These are phyloP conservation scores for Rhizoclosmatium globosum DNA, from an alignment of 192 early-diverging fungal genomes.

Conservation along the genomic window DNA sequence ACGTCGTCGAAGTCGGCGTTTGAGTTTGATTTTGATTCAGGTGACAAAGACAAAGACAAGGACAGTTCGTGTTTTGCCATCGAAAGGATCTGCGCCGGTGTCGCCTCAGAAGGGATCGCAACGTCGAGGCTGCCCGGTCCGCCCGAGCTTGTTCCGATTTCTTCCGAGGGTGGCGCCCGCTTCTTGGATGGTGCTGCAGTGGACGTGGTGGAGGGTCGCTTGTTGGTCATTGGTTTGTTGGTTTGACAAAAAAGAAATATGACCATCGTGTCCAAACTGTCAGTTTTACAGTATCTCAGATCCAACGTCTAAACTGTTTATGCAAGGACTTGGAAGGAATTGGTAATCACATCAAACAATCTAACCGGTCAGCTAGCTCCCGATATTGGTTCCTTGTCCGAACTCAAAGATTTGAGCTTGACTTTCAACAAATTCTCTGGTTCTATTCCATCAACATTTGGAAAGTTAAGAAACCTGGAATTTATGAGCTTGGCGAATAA, in stretches of 20 bases:
- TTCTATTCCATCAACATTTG: too few relatives aligned
- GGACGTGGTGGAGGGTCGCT: not conserved
- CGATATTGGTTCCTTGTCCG: too few relatives aligned
- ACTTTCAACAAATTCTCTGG: too few relatives aligned
- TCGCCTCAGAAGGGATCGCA: constrained; percentile 5
- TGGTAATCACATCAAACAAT: too few relatives aligned
- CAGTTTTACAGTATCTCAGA: too few relatives aligned
- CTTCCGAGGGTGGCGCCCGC: not conserved
- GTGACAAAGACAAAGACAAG: not conserved
- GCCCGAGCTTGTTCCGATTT: not conserved
- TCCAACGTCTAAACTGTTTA: too few relatives aligned
- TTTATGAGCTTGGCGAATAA: too few relatives aligned
- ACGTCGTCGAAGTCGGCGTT: not conserved
- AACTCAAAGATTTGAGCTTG: too few relatives aligned
- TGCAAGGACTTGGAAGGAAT: too few relatives aligned
- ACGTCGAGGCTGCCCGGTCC: constrained; percentile 6
- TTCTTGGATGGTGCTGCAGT: constrained; percentile 1
- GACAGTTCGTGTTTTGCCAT: not conserved
- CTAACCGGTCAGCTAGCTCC: too few relatives aligned
- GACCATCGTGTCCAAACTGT: not conserved
- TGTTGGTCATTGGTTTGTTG: not conserved
- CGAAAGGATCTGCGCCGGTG: not conserved
- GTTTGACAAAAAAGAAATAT: constrained; percentile 4
- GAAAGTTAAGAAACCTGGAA: too few relatives aligned
- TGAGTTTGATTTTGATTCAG: not conserved